Conservation (phyloP, 2,329 filamentous ascomycete genomes). For the Pseudofabraea citricarpa region DNA sequence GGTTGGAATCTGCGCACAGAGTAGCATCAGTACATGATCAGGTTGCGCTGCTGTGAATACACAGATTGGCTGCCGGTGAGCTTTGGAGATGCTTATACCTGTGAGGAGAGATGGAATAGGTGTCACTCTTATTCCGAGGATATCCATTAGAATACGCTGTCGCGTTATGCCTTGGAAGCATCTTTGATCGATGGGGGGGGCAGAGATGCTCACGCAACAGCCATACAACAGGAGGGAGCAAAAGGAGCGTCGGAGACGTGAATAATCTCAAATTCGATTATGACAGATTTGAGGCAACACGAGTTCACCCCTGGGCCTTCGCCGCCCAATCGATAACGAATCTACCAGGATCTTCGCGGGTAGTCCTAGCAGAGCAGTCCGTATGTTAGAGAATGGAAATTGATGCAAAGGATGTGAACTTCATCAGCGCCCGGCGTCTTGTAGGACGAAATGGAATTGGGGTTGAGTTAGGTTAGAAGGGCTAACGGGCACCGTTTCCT, state of each 20-base stretch:
- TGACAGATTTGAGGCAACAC: background rate
- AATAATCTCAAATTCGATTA: background rate
- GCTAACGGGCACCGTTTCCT: too few species aligned
- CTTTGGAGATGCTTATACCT: conserved; percentile 51
- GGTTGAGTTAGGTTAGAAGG: too few species aligned
- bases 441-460: too few species aligned
- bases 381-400: too few species aligned
- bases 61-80: conserved; percentile 4
- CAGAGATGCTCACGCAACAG: conserved; percentile 49
- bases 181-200: conserved; percentile 39
- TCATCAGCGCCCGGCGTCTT: too few species aligned
- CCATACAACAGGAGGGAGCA: conserved; percentile 19
- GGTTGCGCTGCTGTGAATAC: too few species aligned
- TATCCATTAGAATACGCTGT: conserved; percentile 80
- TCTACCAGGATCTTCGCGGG: too few species aligned
- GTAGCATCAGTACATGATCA: too few species aligned
- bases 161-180: conserved; percentile 80
- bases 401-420: too few species aligned
- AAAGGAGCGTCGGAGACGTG: background rate
- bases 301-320: too few species aligned
- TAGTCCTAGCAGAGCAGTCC: too few species aligned
- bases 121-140: conserved; percentile 61
- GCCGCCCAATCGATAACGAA: too few species aligned
- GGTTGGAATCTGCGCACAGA: conserved; percentile 91
- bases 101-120: conserved; percentile 85